Conservation (phyloP, 352 stramenopile genomes). For the Phytophthora pseudosyringae region DNA sequence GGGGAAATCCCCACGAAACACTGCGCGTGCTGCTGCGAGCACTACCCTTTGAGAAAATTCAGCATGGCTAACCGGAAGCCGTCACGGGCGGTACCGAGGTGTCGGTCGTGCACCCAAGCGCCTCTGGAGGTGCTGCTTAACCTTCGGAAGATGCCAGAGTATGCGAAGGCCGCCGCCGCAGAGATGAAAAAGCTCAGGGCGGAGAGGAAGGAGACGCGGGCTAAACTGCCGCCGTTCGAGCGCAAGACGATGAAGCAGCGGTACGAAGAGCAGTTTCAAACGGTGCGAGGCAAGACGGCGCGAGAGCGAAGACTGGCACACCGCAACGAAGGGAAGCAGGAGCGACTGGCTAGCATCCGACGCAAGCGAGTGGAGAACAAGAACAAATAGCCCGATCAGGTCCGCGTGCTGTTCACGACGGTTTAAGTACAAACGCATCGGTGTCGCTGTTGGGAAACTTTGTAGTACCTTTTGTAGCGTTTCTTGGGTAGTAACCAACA, state of each 20-base stretch:
- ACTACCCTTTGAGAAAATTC: constrained; percentile 16
- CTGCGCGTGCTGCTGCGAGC: constrained; percentile 15
- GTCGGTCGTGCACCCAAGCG: constrained; percentile 18
- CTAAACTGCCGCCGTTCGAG: constrained; percentile 13
- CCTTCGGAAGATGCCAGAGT: not conserved
- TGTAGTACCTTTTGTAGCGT: too few relatives aligned
- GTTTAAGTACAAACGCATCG: too few relatives aligned
- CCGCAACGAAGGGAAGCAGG: constrained; percentile 9
- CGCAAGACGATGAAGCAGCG: constrained; percentile 21
- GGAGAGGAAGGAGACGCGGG: not conserved
- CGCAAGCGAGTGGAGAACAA: not conserved
- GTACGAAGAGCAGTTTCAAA: constrained; percentile 12
- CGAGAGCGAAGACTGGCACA: constrained; percentile 10
- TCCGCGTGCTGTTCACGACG: too few relatives aligned
- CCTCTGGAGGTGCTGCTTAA: not conserved
- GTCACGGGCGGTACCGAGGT: constrained; percentile 18
- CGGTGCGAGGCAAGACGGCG: constrained; percentile 17
- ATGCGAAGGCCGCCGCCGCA: not conserved
- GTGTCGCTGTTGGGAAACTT: too few relatives aligned
- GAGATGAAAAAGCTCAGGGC: constrained; percentile 8
- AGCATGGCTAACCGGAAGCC: not conserved
- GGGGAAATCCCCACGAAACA: constrained; percentile 10
- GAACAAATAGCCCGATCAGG: not conserved
- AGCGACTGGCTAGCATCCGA: constrained; percentile 5
- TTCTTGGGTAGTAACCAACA: too few relatives aligned